These are phyloP conservation scores for Pigoraptor vietnamica DNA, from an alignment of 78 protist genomes.

Conservation along the genomic window DNA sequence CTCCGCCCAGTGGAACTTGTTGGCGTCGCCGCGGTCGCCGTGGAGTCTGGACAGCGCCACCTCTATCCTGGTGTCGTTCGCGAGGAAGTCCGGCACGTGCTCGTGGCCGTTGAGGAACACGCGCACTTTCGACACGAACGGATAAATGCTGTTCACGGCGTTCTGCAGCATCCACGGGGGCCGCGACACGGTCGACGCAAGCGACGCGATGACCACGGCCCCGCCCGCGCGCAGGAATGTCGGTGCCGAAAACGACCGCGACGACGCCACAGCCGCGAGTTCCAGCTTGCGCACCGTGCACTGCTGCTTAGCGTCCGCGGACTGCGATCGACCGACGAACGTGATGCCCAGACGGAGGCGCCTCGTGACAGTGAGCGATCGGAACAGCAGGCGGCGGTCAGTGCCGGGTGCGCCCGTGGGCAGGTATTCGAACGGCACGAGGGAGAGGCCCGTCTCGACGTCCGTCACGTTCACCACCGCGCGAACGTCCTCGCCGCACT, in stretches of 20 bases:
- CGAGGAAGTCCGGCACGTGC: background rate
- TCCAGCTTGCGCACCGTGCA: background rate
- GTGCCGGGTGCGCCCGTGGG: background rate
- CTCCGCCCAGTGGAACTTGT: no score
- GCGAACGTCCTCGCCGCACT: background rate
- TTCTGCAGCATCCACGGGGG: background rate
- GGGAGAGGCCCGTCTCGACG: background rate
- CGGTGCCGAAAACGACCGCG: background rate
- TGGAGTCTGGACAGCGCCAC: background rate
- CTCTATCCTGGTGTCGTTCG: background rate
- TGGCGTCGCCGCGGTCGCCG: background rate
- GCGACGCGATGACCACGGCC: background rate
- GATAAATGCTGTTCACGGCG: background rate
- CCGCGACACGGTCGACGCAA: background rate
- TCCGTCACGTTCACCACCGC: background rate
- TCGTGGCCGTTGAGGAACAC: background rate
- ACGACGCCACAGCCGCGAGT: background rate
- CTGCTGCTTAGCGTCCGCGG: background rate
- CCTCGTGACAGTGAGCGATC: background rate
- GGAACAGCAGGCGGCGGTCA: background rate
- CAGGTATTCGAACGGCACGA: background rate
- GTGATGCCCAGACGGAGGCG: no score
- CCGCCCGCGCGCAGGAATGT: background rate
- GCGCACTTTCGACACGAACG: background rate
- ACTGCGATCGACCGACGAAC: background rate